Evolutionary conservation across 352 stramenopile species (phyloP), one percentile per base, ranked within the genome.

Genomic region (Globisporangium abappressorium): DNA sequence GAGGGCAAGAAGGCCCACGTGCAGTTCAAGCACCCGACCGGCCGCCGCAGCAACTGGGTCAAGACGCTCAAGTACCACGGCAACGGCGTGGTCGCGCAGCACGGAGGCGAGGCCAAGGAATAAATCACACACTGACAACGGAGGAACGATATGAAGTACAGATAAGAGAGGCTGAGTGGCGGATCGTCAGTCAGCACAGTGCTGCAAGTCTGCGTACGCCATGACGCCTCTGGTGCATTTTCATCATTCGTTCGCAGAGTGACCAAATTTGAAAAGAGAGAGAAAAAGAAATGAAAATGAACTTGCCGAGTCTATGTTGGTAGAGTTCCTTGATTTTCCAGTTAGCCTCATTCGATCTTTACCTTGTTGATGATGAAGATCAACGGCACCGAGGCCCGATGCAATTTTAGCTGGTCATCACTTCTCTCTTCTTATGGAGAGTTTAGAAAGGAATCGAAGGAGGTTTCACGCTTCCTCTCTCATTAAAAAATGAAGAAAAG

Each of bases 41-140:
- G 82, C 14, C 81, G 82, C 70, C 85, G 80, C 69, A 92, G 82
- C 75, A 93, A 95, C 79, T 95, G 86, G 84, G 83, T 93, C 71
- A 92, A 91, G 85, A 92, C 86, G 68, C 84, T 95, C 62, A 94
- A 93, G 76, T 95, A 94, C 77, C 85, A 93, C 72, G 87, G 87
- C 72, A 74, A 94, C 68, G 85, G 85, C 47, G 79, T 87, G 47
- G 85, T 94, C 51, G 70, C 79, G 57, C 87, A 95, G 78, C 87
- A 95, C 77, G 87, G 87, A 28, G 84, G 82, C 47, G 80, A 92
- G 61, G 82, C 82, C 64, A 91, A 91, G 77, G 66, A 90, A 69
- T 85, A 84, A 81, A 38, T 7, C 3, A 47, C 38, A 4, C 12
- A 47, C 33, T 36, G 4, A 47, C 38, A 47, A 14, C 38, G 38